Evolutionary conservation across 2,329 filamentous ascomycete genomes (phyloP).

Genomic region (Claviceps arundinis): DNA sequence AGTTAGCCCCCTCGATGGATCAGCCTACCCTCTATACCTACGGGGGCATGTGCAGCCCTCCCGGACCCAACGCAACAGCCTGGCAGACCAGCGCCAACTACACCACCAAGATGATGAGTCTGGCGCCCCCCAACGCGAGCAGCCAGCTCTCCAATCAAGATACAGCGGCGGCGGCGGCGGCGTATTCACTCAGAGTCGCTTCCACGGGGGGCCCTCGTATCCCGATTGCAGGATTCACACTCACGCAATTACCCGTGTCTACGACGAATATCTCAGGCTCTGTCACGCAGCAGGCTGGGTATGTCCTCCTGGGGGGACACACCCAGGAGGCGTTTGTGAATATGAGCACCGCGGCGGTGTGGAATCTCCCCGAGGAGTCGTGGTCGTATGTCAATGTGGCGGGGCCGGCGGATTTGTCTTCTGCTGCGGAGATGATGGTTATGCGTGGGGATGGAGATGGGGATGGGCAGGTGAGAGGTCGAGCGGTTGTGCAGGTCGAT

Average conservation of each 20-base stretch:
- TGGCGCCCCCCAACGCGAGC: constrained; percentile 32
- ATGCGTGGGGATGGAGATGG: neutral
- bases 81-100: constrained; percentile 65
- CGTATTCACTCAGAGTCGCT: constrained; percentile 25
- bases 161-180: constrained; percentile 9
- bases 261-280: constrained; percentile 53
- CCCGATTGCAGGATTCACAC: constrained; percentile 74
- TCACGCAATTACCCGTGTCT: constrained; percentile 60
- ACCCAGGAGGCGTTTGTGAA: constrained; percentile 78
- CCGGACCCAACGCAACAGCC: constrained; percentile 23
- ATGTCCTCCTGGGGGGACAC: constrained; percentile 75
- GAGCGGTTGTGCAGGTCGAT: constrained; percentile 35
- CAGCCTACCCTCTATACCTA: constrained; percentile 57
- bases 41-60: constrained; percentile 73
- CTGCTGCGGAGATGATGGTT: neutral
- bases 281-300: constrained; percentile 61
- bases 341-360: constrained; percentile 82
- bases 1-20: constrained; percentile 37
- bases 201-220: constrained; percentile 49
- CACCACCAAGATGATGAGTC: constrained; percentile 62
- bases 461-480: neutral
- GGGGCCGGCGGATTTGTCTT: constrained; percentile 17
- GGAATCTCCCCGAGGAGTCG: constrained; percentile 70
- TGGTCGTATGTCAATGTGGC: constrained; percentile 73
- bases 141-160: too few relatives aligned